These are phyloP conservation scores for Trichoderma polysporum DNA, from an alignment of 2,329 filamentous ascomycete species.

Conservation along the genomic window DNA sequence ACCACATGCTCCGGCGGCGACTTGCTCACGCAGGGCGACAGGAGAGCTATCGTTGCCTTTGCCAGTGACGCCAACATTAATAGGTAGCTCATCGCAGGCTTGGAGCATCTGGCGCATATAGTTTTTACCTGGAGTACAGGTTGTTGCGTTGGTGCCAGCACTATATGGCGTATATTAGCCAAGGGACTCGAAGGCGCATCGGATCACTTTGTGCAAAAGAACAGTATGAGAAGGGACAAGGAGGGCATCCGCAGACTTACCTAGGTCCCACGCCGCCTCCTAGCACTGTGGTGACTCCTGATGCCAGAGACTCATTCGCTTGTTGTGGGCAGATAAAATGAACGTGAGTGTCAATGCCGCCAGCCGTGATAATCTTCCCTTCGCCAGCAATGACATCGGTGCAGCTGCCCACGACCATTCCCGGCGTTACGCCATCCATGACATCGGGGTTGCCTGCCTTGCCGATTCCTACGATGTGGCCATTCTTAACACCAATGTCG, in stretches of 20 bases:
- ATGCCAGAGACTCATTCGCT: constrained; percentile 75
- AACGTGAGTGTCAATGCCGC: constrained; percentile 86
- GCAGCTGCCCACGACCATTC: constrained; percentile 80
- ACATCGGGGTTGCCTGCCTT: constrained; percentile 97
- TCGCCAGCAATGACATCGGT: constrained; percentile 93
- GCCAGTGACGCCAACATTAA: constrained; percentile 88
- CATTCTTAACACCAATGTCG: constrained; percentile 89
- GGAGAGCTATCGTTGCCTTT: constrained; percentile 86
- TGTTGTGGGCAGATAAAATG: constrained; percentile 97
- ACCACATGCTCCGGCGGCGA: constrained; percentile 80
- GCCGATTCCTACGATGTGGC: constrained; percentile 82
- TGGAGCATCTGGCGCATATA: constrained; percentile 89
- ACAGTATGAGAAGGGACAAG: no score
- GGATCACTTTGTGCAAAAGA: neutral
- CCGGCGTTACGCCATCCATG: constrained; percentile 80
- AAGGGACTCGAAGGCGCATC: neutral
- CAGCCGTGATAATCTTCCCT: constrained; percentile 85
- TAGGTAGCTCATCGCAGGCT: constrained; percentile 73
- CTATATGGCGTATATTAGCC: constrained; percentile 41
- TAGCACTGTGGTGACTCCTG: constrained; percentile 86
- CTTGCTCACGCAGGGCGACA: constrained; percentile 72
- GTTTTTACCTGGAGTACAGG: constrained; percentile 82
- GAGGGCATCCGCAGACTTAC: constrained; percentile 40
- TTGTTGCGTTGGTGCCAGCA: constrained; percentile 87
- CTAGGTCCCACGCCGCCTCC: constrained; percentile 92